phyloP scores from a whole-genome alignment of 768 basidiomycete genomes.

The Cystobasidium tubakii region DNA sequence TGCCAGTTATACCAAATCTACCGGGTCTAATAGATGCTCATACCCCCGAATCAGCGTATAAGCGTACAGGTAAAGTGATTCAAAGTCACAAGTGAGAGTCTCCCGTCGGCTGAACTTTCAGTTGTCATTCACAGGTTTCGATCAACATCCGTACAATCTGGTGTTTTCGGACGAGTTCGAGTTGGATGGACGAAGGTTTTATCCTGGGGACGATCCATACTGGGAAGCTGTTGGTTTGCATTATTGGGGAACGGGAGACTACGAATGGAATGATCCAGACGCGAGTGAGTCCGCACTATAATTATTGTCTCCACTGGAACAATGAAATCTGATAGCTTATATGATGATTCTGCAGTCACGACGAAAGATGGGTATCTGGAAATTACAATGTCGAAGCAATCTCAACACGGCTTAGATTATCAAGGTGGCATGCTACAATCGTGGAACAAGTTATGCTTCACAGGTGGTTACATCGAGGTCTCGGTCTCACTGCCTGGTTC shows the following conservation, averaged over 20 bases:
- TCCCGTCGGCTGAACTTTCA: slow-evolving; percentile 41
- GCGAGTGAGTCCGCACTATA: slow-evolving; percentile 51
- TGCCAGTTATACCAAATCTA: slow-evolving; percentile 42
- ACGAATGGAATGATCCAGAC: slow-evolving; percentile 72
- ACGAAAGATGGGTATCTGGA: slow-evolving; percentile 47
- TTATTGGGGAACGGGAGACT: slow-evolving; percentile 49
- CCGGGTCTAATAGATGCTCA: slow-evolving; percentile 10
- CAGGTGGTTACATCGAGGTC: slow-evolving; percentile 45
- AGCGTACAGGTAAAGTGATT: slow-evolving; percentile 61
- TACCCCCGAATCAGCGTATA: slow-evolving; percentile 44
- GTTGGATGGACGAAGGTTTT: slow-evolving; percentile 66
- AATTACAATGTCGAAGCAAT: slow-evolving; percentile 63
- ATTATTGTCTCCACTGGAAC: too few species aligned
- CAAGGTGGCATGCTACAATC: slow-evolving; percentile 66
- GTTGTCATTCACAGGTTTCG: slow-evolving; percentile 1
- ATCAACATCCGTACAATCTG: slow-evolving; percentile 53
- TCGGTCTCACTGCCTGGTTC: slow-evolving; percentile 38
- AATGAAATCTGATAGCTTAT: too few species aligned
- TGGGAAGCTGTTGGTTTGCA: slow-evolving; percentile 54
- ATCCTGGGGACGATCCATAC: slow-evolving; percentile 55
- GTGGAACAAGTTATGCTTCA: slow-evolving; percentile 55
- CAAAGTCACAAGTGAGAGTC: slow-evolving; percentile 83
- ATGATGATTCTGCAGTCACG: background rate
- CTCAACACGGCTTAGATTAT: slow-evolving; percentile 73
- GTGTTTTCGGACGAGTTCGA: slow-evolving; percentile 86